These are phyloP conservation scores for Choiromyces venosus DNA, from an alignment of 495 filamentous ascomycete genomes.

Conservation along the genomic window DNA sequence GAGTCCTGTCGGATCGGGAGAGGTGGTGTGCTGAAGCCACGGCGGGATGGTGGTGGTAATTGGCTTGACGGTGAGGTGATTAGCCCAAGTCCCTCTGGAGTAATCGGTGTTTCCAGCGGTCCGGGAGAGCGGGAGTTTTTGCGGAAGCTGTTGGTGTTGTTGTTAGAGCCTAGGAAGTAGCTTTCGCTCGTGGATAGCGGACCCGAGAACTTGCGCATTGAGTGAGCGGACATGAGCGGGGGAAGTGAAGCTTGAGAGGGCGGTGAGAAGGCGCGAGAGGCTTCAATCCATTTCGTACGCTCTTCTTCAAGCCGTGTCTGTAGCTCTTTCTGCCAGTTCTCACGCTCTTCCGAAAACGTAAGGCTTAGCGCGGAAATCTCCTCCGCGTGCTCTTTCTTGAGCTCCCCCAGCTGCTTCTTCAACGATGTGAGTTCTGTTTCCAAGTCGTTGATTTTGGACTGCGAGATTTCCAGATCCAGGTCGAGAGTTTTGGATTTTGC, in stretches of 20 bases:
- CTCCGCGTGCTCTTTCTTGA: constrained; percentile 48
- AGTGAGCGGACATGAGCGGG: constrained; percentile 48
- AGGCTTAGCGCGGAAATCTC: constrained; percentile 65
- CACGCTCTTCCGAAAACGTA: constrained; percentile 64
- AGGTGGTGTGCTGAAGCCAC: constrained; percentile 30
- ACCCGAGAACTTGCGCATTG: constrained; percentile 37
- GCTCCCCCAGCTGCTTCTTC: not conserved
- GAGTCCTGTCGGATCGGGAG: constrained; percentile 30
- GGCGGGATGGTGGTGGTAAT: constrained; percentile 24
- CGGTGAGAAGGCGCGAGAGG: constrained; percentile 39
- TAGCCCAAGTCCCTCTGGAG: not conserved
- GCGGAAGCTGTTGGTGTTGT: not conserved
- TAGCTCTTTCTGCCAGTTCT: constrained; percentile 58
- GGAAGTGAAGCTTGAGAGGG: constrained; percentile 50
- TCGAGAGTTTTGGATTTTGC: constrained; percentile 69
- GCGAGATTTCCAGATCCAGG: constrained; percentile 72
- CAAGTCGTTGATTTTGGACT: constrained; percentile 58
- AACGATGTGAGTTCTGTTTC: constrained; percentile 48
- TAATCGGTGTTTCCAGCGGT: not conserved
- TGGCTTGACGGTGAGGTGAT: not conserved
- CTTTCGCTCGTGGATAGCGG: constrained; percentile 38
- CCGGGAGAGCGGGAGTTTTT: not conserved
- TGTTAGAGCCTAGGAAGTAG: constrained; percentile 42
- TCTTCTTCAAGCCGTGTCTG: constrained; percentile 65
- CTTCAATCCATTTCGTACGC: constrained; percentile 67